Percentiles rank a stretch among this genome's conserved stretches.
Evolutionary conservation across 371 early-diverging fungal genomes (phyloP).

Genomic region (Blakeslea trispora): DNA sequence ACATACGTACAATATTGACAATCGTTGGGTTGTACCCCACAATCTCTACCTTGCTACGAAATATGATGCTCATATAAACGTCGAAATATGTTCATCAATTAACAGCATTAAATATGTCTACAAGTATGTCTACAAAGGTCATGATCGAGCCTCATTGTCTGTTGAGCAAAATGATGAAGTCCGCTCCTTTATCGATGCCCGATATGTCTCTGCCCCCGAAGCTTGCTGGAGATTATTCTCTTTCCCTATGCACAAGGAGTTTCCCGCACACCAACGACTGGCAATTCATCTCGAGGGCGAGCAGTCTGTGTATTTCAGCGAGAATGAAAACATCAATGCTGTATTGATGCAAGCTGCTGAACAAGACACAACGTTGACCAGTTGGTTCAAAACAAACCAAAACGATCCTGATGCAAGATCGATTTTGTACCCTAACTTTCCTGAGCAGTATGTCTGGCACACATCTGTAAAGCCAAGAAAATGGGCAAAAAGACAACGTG

Average conservation of each 20-base stretch:
- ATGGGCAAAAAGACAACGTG: slow-evolving; percentile 8
- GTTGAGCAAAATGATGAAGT: too few relatives aligned
- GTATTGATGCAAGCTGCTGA: neutral
- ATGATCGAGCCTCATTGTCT: slow-evolving; percentile 11
- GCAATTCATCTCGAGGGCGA: too few relatives aligned
- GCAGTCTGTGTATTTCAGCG: too few relatives aligned
- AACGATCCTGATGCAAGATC: slow-evolving; percentile 9
- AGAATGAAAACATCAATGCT: neutral
- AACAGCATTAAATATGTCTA: slow-evolving; percentile 17
- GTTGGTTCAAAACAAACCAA: neutral
- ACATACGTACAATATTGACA: slow-evolving; percentile 14
- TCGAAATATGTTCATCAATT: slow-evolving; percentile 30
- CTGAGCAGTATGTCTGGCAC: slow-evolving; percentile 15
- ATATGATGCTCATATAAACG: slow-evolving; percentile 41
- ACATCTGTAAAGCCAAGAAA: neutral
- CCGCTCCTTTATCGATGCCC: neutral
- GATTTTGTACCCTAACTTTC: slow-evolving; percentile 17
- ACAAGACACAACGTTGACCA: neutral
- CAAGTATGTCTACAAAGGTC: slow-evolving; percentile 39
- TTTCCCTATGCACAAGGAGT: slow-evolving; percentile 18
- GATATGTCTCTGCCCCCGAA: slow-evolving; percentile 35
- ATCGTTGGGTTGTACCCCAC: slow-evolving; percentile 29
- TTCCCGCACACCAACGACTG: slow-evolving; percentile 6
- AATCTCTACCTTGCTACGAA: slow-evolving; percentile 27
- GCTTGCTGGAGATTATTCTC: slow-evolving; percentile 26